Evolutionary conservation across 495 filamentous ascomycete genomes (phyloP), one percentile per base, ranked within the genome.

Genomic region (Neurospora sp.): DNA sequence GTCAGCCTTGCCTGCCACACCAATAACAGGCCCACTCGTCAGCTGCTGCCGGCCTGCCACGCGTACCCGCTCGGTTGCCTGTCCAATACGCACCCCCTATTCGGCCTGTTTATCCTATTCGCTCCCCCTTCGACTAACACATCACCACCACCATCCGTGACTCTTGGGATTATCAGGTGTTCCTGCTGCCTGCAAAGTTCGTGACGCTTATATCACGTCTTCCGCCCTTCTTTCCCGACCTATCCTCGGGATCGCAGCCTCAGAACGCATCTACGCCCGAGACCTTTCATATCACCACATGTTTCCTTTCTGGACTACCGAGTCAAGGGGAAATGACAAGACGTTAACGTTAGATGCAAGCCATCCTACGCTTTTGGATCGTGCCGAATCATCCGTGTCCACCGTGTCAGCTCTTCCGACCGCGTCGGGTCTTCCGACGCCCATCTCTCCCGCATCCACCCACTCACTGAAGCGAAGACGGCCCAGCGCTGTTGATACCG

Each of bases 241-340:
- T 66, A 31, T 18, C 14, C 6, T 66, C 53, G 53, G 53, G 53
- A 66, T 66, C 5, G 6, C 53, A 35, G 53, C 53, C 53, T 66
- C 53, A 66, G 53, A 66, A 35, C 53, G 53, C 53, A 14, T 66
- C 22, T 66, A 18, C 53, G 12, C 71, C 31, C 27, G 53, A 66
- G 53, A 35, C 27, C 27, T 66, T 66, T 14, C 14, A 66, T 78
- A 76, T 79, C 79, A 78, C 76, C 77, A 79, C 76, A 85, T 85
- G 84, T 85, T 85, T 79, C 82, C 81, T 75, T 86, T 86, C 76
- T 86, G 85, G 85, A 78, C 78, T 75, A 82, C 83, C 75, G 83
- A 85, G 71, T 77, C 83, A 18, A 82, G 82, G 83, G 84, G 80
- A 84, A 82, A 80, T 78, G 81, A 85, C 40, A 84, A 82, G 79